Evolutionary conservation across 441 rosid genomes (phyloP), one percentile per base, ranked within the genome.

Genomic region (Brassica balearica): DNA sequence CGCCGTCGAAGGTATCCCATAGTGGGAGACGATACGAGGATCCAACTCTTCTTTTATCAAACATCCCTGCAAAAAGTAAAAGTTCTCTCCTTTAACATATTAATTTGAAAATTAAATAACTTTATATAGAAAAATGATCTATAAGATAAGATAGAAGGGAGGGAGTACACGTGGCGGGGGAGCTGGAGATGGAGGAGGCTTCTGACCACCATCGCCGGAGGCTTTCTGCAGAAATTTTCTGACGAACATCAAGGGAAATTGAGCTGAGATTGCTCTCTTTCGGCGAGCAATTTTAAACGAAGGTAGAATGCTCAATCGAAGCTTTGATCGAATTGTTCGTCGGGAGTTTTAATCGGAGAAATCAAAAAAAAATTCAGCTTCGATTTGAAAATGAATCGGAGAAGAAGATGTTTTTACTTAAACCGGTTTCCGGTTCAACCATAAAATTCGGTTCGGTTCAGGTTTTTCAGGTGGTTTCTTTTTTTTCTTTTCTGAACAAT

Each of bases 1-100:
- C 12, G 91, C 87, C 10, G 95, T 84, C 2, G 84, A 81, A 12
- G 95, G 95, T 55, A 90, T 83, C 48, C 93, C 93, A 85, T 81
- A 85, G 76, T 90, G 95, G 78, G 85, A 3, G 59, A 82, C 66
- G 56, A 86, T 17, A 25, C 77, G 86, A 2, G 91, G 90, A 68
- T 85, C 74, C 83, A 88, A 69, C 23, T 87, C 87, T 55, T 74
- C 65, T 10, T 69, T 19, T 23, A 72, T 65, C 85, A 80, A 71
- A 59, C 66, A 78, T 81, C 79, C 90, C 68, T 71, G 79, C 4
- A 67, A 61, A 71, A 61, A 55, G 74, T 43, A 29, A 29, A 46
- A 12, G n/a, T 46, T 46, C 2, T 12, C 14, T 4, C 0, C 15
- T n/a, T 48, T 48, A 11, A 46, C 55, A 46, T 46, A 46, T 46